These are phyloP conservation scores for Hanseniaspora pseudoguilliermondii DNA, from an alignment of 805 yeast genomes.

Conservation along the genomic window DNA sequence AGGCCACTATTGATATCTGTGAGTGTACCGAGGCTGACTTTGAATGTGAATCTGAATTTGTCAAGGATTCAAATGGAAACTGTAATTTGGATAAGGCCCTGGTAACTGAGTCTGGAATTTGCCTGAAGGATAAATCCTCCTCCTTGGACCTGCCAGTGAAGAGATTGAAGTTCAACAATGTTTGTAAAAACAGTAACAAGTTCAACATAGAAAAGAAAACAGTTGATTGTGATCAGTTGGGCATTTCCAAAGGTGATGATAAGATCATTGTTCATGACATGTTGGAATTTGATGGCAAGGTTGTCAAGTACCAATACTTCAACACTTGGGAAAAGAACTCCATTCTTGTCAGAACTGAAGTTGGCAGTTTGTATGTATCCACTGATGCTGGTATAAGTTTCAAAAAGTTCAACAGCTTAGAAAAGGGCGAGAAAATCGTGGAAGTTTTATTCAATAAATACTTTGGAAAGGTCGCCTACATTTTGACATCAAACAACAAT, in stretches of 20 bases:
- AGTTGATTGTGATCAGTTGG: conserved; percentile 20
- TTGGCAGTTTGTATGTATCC: conserved; percentile 47
- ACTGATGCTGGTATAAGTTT: conserved; percentile 54
- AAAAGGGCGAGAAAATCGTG: conserved; percentile 31
- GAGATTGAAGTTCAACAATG: conserved; percentile 33
- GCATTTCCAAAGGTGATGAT: conserved; percentile 16
- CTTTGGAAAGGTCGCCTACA: conserved; percentile 23
- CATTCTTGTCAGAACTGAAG: conserved; percentile 44
- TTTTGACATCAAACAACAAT: conserved; percentile 35
- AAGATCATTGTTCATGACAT: conserved; percentile 31
- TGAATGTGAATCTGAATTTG: conserved; percentile 46
- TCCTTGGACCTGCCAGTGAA: conserved; percentile 23
- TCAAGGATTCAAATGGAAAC: conserved; percentile 25
- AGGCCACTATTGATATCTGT: conserved; percentile 34
- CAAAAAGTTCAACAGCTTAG: conserved; percentile 27
- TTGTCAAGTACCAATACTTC: conserved; percentile 41
- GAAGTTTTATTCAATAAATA: conserved; percentile 51
- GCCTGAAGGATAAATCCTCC: conserved; percentile 16
- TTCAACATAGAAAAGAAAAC: conserved; percentile 22
- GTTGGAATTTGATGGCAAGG: conserved; percentile 37
- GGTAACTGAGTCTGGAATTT: conserved; percentile 17
- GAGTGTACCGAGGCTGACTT: conserved; percentile 44
- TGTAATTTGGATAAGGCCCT: conserved; percentile 35
- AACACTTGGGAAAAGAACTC: conserved; percentile 45
- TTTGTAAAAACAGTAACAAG: conserved; percentile 25